phyloP scores from a whole-genome alignment of 2,329 filamentous ascomycete genomes.

The Penicillium sp. region DNA sequence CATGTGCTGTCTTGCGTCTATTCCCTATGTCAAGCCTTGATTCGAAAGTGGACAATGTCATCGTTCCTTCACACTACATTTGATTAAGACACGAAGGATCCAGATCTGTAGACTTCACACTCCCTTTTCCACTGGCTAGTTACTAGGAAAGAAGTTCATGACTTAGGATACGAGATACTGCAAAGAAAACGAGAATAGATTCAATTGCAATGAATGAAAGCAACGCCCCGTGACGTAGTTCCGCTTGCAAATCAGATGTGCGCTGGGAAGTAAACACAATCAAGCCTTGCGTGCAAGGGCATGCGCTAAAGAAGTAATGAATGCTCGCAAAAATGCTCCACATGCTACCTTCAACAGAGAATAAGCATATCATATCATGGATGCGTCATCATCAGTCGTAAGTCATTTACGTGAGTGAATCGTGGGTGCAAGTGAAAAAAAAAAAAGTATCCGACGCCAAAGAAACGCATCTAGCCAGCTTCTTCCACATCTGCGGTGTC shows the following conservation, averaged over 20 bases:
- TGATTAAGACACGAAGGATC: too few species aligned
- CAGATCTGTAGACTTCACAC: too few species aligned
- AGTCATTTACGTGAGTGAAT: conserved; percentile 12
- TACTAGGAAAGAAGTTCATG: too few species aligned
- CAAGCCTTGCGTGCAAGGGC: too few species aligned
- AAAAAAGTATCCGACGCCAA: background rate
- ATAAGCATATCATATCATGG: background rate
- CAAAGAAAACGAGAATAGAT: background rate
- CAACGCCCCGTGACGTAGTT: background rate
- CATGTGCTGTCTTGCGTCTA: background rate
- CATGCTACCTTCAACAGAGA: background rate
- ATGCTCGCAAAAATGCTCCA: background rate
- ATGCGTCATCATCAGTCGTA: conserved; percentile 17
- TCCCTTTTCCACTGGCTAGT: too few species aligned
- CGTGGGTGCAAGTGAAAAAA: background rate
- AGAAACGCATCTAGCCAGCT: background rate
- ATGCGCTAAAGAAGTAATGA: background rate
- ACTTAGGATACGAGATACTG: too few species aligned
- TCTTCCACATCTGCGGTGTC: conserved; percentile 12
- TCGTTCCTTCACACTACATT: background rate
- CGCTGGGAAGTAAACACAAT: background rate
- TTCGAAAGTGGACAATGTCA: too few species aligned
- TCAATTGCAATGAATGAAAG: background rate
- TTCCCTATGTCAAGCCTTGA: background rate
- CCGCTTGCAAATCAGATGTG: background rate